A percentile compares a stretch with the other conserved stretches of the same genome.
phyloP scores from a whole-genome alignment of 306 rosid genomes.

The Cajanus cajan region DNA sequence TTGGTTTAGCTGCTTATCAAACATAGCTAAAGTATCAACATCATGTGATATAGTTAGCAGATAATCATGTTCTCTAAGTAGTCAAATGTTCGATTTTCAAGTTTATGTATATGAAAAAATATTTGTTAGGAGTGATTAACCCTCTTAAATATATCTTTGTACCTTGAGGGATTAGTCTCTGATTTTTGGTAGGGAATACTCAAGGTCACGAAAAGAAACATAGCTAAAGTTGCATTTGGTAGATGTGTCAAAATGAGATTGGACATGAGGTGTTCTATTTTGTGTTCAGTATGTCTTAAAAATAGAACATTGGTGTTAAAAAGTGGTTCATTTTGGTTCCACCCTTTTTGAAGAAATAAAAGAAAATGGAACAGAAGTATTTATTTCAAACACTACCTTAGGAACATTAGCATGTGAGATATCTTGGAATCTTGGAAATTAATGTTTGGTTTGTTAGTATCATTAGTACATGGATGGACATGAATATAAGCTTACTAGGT shows the following conservation, averaged over 20 bases:
- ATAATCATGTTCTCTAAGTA: no score
- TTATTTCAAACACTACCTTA: background rate
- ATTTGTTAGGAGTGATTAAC: no score
- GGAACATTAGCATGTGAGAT: background rate
- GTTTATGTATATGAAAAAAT: no score
- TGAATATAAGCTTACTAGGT: background rate
- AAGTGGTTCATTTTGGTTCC: background rate
- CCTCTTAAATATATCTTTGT: no score
- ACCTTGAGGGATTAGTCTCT: no score
- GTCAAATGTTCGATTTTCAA: no score
- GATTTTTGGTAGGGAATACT: no score
- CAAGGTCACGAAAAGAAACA: background rate
- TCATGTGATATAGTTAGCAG: no score
- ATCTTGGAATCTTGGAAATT: background rate
- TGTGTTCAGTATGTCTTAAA: background rate
- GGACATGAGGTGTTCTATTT: background rate
- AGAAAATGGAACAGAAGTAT: background rate
- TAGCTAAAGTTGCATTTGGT: background rate
- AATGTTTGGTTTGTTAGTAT: background rate
- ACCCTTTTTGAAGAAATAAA: background rate
- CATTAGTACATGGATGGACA: background rate
- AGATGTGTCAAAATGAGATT: background rate
- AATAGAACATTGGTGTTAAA: background rate
- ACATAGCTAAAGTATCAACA: background rate
- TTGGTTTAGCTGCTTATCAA: background rate